Evolutionary conservation across 306 rosid genomes (phyloP).

Genomic region (Cajanus cajan): DNA sequence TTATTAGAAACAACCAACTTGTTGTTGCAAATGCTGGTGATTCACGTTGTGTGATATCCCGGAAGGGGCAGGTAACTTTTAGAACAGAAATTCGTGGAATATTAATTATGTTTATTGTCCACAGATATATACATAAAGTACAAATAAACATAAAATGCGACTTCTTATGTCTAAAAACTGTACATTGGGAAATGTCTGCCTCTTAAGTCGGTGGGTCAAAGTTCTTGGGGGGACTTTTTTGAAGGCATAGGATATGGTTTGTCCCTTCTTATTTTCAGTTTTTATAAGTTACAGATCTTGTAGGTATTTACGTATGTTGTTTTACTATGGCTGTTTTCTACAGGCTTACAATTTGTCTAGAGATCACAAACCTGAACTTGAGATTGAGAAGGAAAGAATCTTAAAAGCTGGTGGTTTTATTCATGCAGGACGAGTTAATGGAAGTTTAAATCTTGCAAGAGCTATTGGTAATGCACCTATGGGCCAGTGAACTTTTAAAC

Average conservation of each 20-base stretch:
- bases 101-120: neutral
- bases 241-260: constrained; percentile 9
- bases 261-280: constrained; percentile 5
- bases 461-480: constrained; percentile 70
- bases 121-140: neutral
- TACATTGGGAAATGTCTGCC: neutral
- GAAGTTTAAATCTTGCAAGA: constrained; percentile 95
- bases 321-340: constrained; percentile 33
- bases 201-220: neutral
- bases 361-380: constrained; percentile 98
- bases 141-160: neutral
- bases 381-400: constrained; percentile 89
- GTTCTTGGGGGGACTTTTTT: neutral
- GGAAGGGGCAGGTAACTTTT: constrained; percentile 85
- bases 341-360: constrained; percentile 93
- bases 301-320: neutral
- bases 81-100: constrained; percentile 20
- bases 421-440: constrained; percentile 96
- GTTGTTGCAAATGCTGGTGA: constrained; percentile 98
- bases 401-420: constrained; percentile 93
- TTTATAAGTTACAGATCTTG: neutral
- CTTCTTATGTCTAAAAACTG: neutral
- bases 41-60: constrained; percentile 92
- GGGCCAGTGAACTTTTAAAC: constrained; percentile 13
- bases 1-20: constrained; percentile 71